Base-by-base conservation (phyloP, 2,329 filamentous ascomycete species). In the Waltergamsia citrina region DNA sequence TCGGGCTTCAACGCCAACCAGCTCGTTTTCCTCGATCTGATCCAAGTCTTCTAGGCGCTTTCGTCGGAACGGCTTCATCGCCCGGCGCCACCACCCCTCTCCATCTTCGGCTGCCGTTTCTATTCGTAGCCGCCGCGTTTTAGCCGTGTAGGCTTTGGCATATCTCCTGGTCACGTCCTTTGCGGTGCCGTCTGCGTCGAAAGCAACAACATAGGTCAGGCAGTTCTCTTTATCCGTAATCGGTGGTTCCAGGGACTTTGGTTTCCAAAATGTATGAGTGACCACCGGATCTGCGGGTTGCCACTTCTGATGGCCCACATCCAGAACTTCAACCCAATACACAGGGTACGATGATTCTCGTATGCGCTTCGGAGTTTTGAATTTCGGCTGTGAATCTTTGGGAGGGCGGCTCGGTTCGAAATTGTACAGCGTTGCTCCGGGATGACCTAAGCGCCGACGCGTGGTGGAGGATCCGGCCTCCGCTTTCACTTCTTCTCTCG, bases 241-340 rank as follows among this genome's bases (percentile, higher is more conserved):
- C 0, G 92, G 85, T 1, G 92, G 92, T 49, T 98, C 92, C 19
- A 98, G 65, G 30, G 73, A 78, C 20, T 69, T 71, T 0, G 85
- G 75, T 39, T 83, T 87, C 51, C 79, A 85, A 35, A 94, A 76
- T 0, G 43, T 82, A 36, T 74, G 69, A 0, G 88, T 94, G 3
- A 92, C 86, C 1, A 95, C 57, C 0, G 88, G 78, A 51, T 98
- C 92, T 24, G 92, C 75, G 0, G 86, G 73, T 36, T 94, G 74
- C 92, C 92, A 98, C 62, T 86, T 94, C 51, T 95, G 85, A 42
- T 86, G 76, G 1, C 83, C 82, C 34, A 78, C 67, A 42, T 95
- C 88, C 43, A 94, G 84, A 4, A 85, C 80, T 59, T 98, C 92
- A 1, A 95, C 81, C 92, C 92, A 98, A 52, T 87, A 96, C 4